A percentile compares a stretch with the other conserved stretches of the same genome.
phyloP scores from a whole-genome alignment of 768 basidiomycete genomes.

The Hygrophoropsis aurantiaca region DNA sequence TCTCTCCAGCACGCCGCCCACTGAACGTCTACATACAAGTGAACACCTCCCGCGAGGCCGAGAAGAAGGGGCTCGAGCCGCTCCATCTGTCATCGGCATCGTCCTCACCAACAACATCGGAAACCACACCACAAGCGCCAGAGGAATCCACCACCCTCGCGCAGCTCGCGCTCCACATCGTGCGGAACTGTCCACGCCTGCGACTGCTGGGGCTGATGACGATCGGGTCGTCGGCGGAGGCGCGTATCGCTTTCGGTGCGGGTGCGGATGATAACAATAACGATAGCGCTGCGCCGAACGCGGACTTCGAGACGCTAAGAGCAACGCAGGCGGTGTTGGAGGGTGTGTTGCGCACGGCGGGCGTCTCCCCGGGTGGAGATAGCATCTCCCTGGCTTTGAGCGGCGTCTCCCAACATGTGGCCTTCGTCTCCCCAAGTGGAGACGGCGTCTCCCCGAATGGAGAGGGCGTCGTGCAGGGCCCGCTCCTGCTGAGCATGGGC shows the following conservation, averaged over 20 bases:
- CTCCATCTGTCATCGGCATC: too few species aligned
- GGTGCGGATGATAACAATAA: constrained; percentile 40
- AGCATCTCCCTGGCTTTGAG: constrained; percentile 42
- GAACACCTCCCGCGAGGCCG: constrained; percentile 92
- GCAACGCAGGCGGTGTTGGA: constrained; percentile 62
- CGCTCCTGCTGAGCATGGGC: constrained; percentile 82
- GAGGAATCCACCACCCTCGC: too few species aligned
- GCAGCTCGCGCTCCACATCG: constrained; percentile 67
- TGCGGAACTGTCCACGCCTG: constrained; percentile 72
- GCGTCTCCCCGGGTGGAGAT: constrained; percentile 11
- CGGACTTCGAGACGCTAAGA: constrained; percentile 75
- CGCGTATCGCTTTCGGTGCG: constrained; percentile 48
- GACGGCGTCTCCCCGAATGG: constrained; percentile 41
- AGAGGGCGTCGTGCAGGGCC: constrained; percentile 43
- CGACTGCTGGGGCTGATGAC: constrained; percentile 92
- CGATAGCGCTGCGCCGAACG: constrained; percentile 44
- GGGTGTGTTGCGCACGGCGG: constrained; percentile 36
- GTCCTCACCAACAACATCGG: too few species aligned
- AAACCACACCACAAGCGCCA: too few species aligned
- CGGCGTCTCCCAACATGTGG: too few species aligned
- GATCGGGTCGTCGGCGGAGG: constrained; percentile 82
- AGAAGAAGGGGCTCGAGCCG: constrained; percentile 83
- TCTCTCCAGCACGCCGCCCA: too few species aligned
- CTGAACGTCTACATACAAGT: constrained; percentile 88
- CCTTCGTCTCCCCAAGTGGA: constrained; percentile 1